These are phyloP conservation scores for Xylaria sp. DNA, from an alignment of 2,329 filamentous ascomycete genomes.

Conservation along the genomic window DNA sequence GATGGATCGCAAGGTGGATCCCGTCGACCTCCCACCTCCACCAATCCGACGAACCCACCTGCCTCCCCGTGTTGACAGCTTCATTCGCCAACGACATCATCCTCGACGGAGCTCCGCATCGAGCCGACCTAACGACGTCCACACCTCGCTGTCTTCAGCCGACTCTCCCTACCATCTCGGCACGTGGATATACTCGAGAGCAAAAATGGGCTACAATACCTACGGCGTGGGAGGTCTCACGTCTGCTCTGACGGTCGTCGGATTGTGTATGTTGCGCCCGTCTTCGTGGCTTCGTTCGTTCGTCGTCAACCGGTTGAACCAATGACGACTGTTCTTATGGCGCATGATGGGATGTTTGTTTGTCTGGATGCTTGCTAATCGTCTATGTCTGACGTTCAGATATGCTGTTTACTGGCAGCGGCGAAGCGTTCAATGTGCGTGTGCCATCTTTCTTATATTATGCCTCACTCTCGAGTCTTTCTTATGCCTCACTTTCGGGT, in stretches of 20 bases:
- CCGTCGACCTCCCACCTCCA: slow-evolving; percentile 10
- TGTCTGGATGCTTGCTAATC: slow-evolving; percentile 7
- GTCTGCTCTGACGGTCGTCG: slow-evolving; percentile 24
- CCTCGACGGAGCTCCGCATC: slow-evolving; percentile 13
- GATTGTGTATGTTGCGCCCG: slow-evolving; percentile 28
- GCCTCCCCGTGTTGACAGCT: not conserved
- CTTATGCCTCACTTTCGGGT: not conserved
- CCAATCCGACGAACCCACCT: not conserved
- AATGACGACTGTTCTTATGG: not conserved
- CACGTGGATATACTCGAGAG: slow-evolving; percentile 1
- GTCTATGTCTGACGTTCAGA: slow-evolving; percentile 49
- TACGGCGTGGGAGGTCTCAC: slow-evolving; percentile 24
- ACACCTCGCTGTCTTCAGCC: slow-evolving; percentile 1
- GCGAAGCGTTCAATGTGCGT: slow-evolving; percentile 93
- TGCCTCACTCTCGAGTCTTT: not conserved
- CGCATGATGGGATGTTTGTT: slow-evolving; percentile 5
- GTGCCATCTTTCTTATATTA: slow-evolving; percentile 32
- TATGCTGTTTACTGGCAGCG: slow-evolving; percentile 96
- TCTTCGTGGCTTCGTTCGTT: not conserved
- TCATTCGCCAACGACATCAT: slow-evolving; percentile 8
- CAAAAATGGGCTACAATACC: slow-evolving; percentile 13
- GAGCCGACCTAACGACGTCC: slow-evolving; percentile 12
- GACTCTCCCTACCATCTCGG: not conserved
- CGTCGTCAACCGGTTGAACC: not conserved
- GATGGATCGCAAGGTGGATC: not conserved